Percentiles rank a stretch among this genome's conserved stretches.
Conservation (phyloP, 2,329 filamentous ascomycete species). For the Alternaria dauci region DNA sequence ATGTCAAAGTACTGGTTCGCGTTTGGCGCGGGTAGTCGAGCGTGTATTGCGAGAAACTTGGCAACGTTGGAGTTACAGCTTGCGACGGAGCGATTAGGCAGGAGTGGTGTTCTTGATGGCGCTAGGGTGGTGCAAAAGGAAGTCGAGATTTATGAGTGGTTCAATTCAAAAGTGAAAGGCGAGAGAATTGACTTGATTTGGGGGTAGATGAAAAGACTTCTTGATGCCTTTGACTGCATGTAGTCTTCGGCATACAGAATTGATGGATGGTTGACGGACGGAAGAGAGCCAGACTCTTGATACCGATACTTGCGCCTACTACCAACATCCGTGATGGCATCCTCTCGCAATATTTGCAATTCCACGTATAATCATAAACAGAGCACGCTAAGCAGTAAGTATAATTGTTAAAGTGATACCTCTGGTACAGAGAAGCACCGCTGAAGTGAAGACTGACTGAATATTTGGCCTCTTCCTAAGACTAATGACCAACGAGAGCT, state of each 20-base stretch:
- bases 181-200: slow-evolving; percentile 56
- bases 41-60: slow-evolving; percentile 44
- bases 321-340: not conserved
- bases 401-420: not conserved
- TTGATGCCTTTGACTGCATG: not conserved
- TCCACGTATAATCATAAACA: not conserved
- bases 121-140: slow-evolving; percentile 52
- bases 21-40: slow-evolving; percentile 43
- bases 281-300: not conserved
- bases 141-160: slow-evolving; percentile 65
- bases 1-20: slow-evolving; percentile 48
- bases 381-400: not conserved
- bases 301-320: not conserved
- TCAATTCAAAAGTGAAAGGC: slow-evolving; percentile 62
- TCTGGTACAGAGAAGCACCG: not conserved
- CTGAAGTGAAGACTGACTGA: not conserved
- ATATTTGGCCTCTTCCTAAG: not conserved
- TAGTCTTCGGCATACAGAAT: not conserved
- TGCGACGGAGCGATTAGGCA: slow-evolving; percentile 53
- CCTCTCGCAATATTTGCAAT: not conserved
- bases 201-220: slow-evolving; percentile 4
- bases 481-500: not conserved
- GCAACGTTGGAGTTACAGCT: slow-evolving; percentile 41
- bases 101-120: slow-evolving; percentile 56
- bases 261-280: not conserved